These are phyloP conservation scores for Diaporthe citrichinensis DNA, from an alignment of 2,329 filamentous ascomycete species.

Conservation along the genomic window DNA sequence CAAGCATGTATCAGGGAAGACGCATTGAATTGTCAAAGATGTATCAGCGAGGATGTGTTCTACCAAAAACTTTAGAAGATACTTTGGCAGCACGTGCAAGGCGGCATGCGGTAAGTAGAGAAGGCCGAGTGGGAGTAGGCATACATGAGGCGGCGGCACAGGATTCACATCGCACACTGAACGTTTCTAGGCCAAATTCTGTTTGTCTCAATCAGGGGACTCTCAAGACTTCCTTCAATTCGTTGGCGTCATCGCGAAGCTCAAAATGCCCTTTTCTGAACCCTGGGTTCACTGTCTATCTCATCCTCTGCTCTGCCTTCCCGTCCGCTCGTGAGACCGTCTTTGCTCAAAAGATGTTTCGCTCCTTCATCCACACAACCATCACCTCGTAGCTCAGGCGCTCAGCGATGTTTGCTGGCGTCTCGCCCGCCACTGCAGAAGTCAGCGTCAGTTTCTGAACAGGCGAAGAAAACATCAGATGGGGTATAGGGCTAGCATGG, in stretches of 20 bases:
- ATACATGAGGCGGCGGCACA: neutral
- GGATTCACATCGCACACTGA: neutral
- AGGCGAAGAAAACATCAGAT: neutral
- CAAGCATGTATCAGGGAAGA: no score
- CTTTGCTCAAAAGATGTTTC: neutral
- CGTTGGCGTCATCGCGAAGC: neutral
- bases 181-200: neutral
- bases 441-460: neutral
- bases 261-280: neutral
- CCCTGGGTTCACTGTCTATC: neutral
- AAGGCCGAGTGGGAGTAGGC: no score
- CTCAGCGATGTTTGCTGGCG: neutral
- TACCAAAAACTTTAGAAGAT: no score
- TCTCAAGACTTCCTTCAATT: neutral
- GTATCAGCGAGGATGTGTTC: no score
- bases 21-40: no score
- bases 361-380: neutral
- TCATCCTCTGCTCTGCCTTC: neutral
- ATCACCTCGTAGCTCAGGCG: neutral
- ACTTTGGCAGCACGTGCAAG: no score
- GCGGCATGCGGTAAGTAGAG: no score
- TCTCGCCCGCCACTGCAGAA: neutral
- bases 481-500: no score
- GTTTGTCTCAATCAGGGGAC: neutral
- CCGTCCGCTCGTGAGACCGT: neutral